phyloP scores from a whole-genome alignment of 148 eudicot genomes.

The Hydrangea macrophylla region DNA sequence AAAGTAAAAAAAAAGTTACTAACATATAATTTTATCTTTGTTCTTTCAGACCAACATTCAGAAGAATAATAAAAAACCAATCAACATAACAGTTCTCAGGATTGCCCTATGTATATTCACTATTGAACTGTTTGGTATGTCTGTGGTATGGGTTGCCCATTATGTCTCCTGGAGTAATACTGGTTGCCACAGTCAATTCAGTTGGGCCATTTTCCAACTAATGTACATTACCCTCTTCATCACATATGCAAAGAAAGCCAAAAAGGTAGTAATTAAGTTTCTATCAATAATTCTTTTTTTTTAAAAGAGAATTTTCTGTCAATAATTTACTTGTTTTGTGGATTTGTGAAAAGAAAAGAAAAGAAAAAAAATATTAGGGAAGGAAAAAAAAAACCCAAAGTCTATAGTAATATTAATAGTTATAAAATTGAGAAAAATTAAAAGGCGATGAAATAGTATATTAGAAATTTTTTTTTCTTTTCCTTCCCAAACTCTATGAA shows the following conservation, averaged over 20 bases:
- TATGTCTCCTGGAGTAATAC: slow-evolving; percentile 34
- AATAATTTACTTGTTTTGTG: too few relatives aligned
- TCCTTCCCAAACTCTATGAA: too few relatives aligned
- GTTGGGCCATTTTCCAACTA: slow-evolving; percentile 39
- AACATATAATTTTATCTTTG: neutral
- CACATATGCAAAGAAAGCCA: slow-evolving; percentile 26
- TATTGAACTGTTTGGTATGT: slow-evolving; percentile 50
- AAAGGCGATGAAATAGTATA: too few relatives aligned
- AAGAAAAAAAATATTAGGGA: too few relatives aligned
- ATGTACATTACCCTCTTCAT: slow-evolving; percentile 34
- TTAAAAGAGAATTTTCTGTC: too few relatives aligned
- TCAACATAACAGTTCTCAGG: slow-evolving; percentile 51
- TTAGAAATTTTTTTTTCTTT: too few relatives aligned
- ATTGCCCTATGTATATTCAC: slow-evolving; percentile 42
- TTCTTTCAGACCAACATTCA: slow-evolving; percentile 42
- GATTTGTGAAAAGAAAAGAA: too few relatives aligned
- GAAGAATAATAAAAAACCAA: slow-evolving; percentile 37
- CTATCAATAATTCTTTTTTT: neutral
- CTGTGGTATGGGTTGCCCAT: slow-evolving; percentile 54
- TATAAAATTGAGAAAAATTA: too few relatives aligned
- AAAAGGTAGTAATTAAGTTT: slow-evolving; percentile 26
- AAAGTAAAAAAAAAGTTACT: too few relatives aligned
- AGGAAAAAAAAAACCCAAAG: too few relatives aligned
- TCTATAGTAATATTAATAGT: too few relatives aligned
- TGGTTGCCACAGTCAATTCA: slow-evolving; percentile 42